Percentiles rank a stretch among this genome's conserved stretches.
These are phyloP conservation scores for Inga laurina DNA, from an alignment of 306 rosid genomes.

Conservation along the genomic window DNA sequence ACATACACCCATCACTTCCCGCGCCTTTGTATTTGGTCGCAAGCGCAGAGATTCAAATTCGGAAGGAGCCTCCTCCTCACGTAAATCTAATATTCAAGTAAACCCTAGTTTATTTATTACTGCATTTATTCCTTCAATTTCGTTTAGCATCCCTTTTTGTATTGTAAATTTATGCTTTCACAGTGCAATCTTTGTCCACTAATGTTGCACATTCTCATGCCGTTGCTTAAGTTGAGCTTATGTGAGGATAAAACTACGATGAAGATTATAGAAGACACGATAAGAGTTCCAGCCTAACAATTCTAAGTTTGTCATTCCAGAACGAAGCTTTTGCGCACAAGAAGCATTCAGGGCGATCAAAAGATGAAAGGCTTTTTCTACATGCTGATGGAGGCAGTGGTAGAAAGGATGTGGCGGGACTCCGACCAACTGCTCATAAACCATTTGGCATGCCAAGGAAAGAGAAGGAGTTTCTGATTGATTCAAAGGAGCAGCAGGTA, in stretches of 20 bases:
- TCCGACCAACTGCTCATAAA: conserved; percentile 53
- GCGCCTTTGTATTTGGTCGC: conserved; percentile 27
- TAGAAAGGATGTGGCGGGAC: conserved; percentile 38
- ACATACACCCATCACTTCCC: conserved; percentile 34
- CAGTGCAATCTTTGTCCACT: not conserved
- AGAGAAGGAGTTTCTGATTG: conserved; percentile 56
- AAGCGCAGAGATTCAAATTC: conserved; percentile 36
- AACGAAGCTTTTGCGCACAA: conserved; percentile 43
- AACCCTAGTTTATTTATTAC: not conserved
- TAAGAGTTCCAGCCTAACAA: not conserved
- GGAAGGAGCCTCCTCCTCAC: conserved; percentile 27
- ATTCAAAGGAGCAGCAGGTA: conserved; percentile 75
- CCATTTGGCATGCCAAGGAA: conserved; percentile 59
- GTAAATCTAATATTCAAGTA: conserved; percentile 42
- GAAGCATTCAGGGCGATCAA: conserved; percentile 39
- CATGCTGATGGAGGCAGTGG: conserved; percentile 25
- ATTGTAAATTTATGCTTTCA: not conserved
- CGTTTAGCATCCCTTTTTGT: not conserved
- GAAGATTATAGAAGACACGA: not conserved
- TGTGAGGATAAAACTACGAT: not conserved
- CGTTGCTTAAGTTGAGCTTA: not conserved
- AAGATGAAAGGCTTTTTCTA: conserved; percentile 40
- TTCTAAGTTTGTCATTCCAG: conserved; percentile 35
- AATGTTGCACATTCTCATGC: not conserved
- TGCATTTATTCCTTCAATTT: not conserved